A percentile compares a stretch with the other conserved stretches of the same genome.
Conservation (phyloP, 139 green algal genomes). For the Asterochloris erici region DNA sequence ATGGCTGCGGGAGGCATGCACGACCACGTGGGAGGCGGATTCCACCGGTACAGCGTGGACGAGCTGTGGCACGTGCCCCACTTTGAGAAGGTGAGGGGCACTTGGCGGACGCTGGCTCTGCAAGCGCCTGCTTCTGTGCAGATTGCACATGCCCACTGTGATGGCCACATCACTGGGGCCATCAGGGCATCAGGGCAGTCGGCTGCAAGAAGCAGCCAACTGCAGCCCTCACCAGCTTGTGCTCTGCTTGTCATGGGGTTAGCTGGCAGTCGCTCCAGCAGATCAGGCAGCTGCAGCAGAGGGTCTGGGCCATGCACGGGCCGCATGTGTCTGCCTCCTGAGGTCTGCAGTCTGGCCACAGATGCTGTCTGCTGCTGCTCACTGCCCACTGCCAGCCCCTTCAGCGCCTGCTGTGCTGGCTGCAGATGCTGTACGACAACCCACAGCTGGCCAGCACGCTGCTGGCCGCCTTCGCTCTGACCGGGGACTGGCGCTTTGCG, state of each 20-base stretch:
- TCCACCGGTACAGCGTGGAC: conserved; percentile 60
- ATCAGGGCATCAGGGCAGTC: background rate
- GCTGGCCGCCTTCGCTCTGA: conserved; percentile 39
- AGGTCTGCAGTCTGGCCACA: no score
- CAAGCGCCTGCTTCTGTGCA: background rate
- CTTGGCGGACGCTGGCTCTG: background rate
- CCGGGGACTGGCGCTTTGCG: conserved; percentile 40
- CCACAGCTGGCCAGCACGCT: conserved; percentile 76
- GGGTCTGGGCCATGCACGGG: no score
- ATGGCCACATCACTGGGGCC: background rate
- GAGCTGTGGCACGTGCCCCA: conserved; percentile 80
- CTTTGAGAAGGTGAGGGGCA: conserved; percentile 73
- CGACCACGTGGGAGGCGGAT: conserved; percentile 86
- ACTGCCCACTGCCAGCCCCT: no score
- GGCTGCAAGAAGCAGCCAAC: background rate
- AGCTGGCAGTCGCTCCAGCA: no score
- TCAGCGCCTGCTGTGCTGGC: background rate
- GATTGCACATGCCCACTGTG: background rate
- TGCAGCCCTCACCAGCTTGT: no score
- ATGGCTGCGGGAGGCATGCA: conserved; percentile 83
- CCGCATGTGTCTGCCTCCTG: no score
- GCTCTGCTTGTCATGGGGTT: no score
- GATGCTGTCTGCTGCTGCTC: no score
- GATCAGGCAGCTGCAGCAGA: no score
- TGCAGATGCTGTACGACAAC: conserved; percentile 85